Evolutionary conservation across 1,139 yeast genomes (phyloP).

Genomic region (Candida labiduridarum): DNA sequence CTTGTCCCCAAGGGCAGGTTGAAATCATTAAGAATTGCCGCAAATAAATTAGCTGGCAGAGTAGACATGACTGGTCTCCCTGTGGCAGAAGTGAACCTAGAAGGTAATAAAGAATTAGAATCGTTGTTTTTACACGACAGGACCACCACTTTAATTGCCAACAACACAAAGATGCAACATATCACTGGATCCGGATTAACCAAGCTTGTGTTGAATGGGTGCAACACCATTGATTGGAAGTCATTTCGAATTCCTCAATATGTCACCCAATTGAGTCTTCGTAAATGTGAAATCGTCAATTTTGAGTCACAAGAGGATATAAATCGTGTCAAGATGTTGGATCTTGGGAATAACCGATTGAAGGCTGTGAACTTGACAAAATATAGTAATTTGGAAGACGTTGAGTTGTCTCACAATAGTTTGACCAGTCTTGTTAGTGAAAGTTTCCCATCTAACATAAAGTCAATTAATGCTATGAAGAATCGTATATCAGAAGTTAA

Average conservation of each 20-base stretch:
- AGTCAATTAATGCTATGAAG: slow-evolving; percentile 14
- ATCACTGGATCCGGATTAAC: slow-evolving; percentile 14
- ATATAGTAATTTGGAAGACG: slow-evolving; percentile 10
- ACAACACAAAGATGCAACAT: slow-evolving; percentile 10
- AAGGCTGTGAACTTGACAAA: slow-evolving; percentile 8
- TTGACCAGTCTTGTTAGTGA: slow-evolving; percentile 4
- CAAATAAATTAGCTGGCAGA: slow-evolving; percentile 11
- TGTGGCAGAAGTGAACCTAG: slow-evolving; percentile 10
- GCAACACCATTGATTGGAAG: slow-evolving; percentile 14
- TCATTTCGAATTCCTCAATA: slow-evolving; percentile 11
- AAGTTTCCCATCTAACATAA: slow-evolving; percentile 9
- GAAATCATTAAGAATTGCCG: slow-evolving; percentile 9
- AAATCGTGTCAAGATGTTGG: slow-evolving; percentile 8
- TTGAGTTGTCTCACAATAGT: slow-evolving; percentile 14
- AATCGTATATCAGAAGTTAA: slow-evolving; percentile 11
- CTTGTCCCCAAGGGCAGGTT: slow-evolving; percentile 4
- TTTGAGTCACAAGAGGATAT: slow-evolving; percentile 8
- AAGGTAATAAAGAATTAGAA: slow-evolving; percentile 8
- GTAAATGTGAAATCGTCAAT: slow-evolving; percentile 11
- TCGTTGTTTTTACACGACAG: slow-evolving; percentile 5
- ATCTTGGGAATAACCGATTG: slow-evolving; percentile 13
- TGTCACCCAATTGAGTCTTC: slow-evolving; percentile 13
- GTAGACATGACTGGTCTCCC: slow-evolving; percentile 6
- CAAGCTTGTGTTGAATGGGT: slow-evolving; percentile 14
- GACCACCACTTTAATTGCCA: slow-evolving; percentile 10